Percentiles rank a stretch among this genome's conserved stretches.
Conservation (phyloP, 257 asterid genomes). For the Gardenia jasminoides region DNA sequence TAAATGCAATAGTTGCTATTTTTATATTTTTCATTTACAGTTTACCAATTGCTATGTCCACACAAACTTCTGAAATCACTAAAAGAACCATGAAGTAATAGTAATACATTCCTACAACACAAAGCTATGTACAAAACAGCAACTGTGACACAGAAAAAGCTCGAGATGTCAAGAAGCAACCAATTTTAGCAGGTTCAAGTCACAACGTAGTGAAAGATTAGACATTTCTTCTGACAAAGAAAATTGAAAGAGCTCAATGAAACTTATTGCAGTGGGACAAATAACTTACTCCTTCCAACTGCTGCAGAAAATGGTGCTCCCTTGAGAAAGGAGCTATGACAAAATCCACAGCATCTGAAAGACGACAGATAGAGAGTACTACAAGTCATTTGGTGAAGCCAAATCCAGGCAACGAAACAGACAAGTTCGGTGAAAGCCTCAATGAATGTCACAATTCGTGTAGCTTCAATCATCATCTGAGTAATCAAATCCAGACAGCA, state of each 20-base stretch:
- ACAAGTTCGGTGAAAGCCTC: constrained; percentile 29
- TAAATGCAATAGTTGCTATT: neutral
- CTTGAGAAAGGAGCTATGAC: constrained; percentile 24
- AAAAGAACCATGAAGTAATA: neutral
- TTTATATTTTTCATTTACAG: neutral
- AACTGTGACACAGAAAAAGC: neutral
- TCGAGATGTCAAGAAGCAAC: neutral
- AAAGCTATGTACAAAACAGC: neutral
- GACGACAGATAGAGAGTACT: constrained; percentile 21
- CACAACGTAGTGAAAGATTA: neutral
- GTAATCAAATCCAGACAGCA: constrained; percentile 17
- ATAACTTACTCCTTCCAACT: constrained; percentile 47
- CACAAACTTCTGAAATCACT: neutral
- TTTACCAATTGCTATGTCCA: neutral
- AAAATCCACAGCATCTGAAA: constrained; percentile 21
- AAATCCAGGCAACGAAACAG: constrained; percentile 24
- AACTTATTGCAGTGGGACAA: neutral
- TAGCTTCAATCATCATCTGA: constrained; percentile 22
- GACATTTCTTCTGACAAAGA: neutral
- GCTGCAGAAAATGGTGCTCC: constrained; percentile 32
- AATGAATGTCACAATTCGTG: constrained; percentile 33
- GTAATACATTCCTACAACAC: neutral
- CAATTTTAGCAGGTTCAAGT: neutral
- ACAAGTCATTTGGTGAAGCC: constrained; percentile 18
- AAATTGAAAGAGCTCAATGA: neutral